Evolutionary conservation across 768 basidiomycete genomes (phyloP).

Genomic region (Floccularia luteovirens): DNA sequence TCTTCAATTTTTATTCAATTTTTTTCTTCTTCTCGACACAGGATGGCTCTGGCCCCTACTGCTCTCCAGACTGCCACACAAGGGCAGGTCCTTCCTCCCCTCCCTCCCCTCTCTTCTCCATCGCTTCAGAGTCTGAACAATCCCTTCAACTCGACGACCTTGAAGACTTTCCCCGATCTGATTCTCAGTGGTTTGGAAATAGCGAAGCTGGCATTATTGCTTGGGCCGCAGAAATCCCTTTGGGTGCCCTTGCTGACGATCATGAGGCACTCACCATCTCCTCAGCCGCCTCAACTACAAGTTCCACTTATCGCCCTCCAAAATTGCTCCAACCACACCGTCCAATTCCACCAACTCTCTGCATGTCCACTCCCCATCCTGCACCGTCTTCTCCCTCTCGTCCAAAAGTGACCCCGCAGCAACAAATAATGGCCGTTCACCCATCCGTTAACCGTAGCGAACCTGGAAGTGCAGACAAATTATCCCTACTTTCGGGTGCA

Average conservation of each 20-base stretch:
- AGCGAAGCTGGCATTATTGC: slow-evolving; percentile 36
- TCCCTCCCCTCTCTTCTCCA: slow-evolving; percentile 2
- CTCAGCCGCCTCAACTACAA: slow-evolving; percentile 12
- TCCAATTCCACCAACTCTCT: slow-evolving; percentile 41
- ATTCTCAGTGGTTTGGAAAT: slow-evolving; percentile 27
- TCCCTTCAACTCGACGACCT: slow-evolving; percentile 13
- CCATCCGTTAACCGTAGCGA: slow-evolving; percentile 17
- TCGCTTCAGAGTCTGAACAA: slow-evolving; percentile 5
- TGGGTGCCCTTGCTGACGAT: slow-evolving; percentile 19
- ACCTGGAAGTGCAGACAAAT: slow-evolving; percentile 24
- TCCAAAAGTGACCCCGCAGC: slow-evolving; percentile 23
- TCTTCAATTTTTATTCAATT: slow-evolving; percentile 12
- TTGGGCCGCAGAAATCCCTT: slow-evolving; percentile 34
- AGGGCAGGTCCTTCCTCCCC: slow-evolving; percentile 20
- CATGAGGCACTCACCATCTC: slow-evolving; percentile 10
- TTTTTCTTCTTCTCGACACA: slow-evolving; percentile 7
- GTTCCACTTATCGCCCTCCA: slow-evolving; percentile 20
- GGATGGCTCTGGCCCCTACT: slow-evolving; percentile 38
- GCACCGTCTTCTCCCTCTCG: slow-evolving; percentile 18
- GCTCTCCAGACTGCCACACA: slow-evolving; percentile 36
- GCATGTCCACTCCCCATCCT: slow-evolving; percentile 33
- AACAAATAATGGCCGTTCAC: slow-evolving; percentile 21
- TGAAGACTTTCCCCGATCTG: not conserved
- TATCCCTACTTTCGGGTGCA: slow-evolving; percentile 25
- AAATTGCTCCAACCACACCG: slow-evolving; percentile 32